Evolutionary conservation across 495 filamentous ascomycete species (phyloP).

Genomic region (Pyrenula aspistea): DNA sequence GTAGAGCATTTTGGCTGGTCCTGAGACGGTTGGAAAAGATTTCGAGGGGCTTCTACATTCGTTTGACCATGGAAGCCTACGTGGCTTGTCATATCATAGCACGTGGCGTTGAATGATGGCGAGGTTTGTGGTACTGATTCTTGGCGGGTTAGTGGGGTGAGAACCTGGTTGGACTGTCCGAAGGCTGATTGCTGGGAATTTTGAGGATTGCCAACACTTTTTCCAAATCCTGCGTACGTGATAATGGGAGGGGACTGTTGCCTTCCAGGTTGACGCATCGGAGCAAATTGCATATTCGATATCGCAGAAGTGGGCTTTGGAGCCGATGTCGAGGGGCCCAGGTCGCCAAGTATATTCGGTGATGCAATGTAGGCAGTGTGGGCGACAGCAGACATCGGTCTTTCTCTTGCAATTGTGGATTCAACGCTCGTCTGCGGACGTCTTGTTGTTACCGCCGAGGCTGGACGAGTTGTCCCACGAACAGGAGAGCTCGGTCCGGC

Average conservation of each 20-base stretch:
- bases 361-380: not conserved
- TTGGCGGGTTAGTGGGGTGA: too few relatives aligned
- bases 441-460: not conserved
- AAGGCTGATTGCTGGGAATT: too few relatives aligned
- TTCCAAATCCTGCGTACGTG: too few relatives aligned
- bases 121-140: too few relatives aligned
- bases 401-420: not conserved
- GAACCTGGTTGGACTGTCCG: too few relatives aligned
- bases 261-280: too few relatives aligned
- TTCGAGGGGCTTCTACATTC: not conserved
- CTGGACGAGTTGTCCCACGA: not conserved
- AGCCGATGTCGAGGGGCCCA: not conserved
- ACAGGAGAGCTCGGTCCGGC: conserved; percentile 2
- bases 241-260: too few relatives aligned
- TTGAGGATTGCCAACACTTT: too few relatives aligned
- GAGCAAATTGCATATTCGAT: too few relatives aligned
- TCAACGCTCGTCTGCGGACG: not conserved
- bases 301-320: not conserved
- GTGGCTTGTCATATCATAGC: too few relatives aligned
- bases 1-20: not conserved
- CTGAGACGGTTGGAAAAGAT: not conserved
- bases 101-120: too few relatives aligned
- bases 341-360: not conserved
- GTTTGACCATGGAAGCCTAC: too few relatives aligned
- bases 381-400: not conserved